A percentile compares a stretch with the other conserved stretches of the same genome.
Evolutionary conservation across 768 basidiomycete species (phyloP).

Genomic region (Agaricus sinodeliciosus): DNA sequence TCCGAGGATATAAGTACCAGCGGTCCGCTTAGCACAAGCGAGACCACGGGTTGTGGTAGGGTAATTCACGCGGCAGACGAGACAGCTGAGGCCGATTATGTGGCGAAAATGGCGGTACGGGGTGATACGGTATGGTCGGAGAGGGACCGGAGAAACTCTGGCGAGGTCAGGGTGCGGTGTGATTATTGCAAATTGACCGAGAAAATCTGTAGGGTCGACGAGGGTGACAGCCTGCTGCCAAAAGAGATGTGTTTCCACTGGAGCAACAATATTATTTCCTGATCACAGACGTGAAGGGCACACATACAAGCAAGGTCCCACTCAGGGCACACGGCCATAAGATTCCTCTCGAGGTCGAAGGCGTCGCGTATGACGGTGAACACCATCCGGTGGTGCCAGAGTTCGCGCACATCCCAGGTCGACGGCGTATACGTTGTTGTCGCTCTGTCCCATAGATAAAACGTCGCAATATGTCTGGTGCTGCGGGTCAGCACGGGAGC

Average conservation of each 20-base stretch:
- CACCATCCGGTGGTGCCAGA: conserved; percentile 58
- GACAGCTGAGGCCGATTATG: conserved; percentile 48
- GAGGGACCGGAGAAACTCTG: conserved; percentile 27
- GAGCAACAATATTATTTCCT: not conserved
- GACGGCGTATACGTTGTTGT: conserved; percentile 39
- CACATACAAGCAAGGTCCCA: conserved; percentile 58
- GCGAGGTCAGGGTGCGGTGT: conserved; percentile 29
- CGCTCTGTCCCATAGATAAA: conserved; percentile 47
- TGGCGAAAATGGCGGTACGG: conserved; percentile 59
- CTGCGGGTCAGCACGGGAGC: conserved; percentile 17
- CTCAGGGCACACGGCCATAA: conserved; percentile 57
- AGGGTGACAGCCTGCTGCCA: conserved; percentile 60
- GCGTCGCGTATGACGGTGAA: conserved; percentile 60
- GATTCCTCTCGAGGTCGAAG: conserved; percentile 43
- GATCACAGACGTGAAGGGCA: not conserved
- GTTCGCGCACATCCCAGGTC: conserved; percentile 39
- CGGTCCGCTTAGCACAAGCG: conserved; percentile 35
- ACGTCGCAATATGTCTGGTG: conserved; percentile 49
- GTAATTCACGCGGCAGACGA: conserved; percentile 63
- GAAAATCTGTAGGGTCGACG: conserved; percentile 56
- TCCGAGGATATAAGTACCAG: conserved; percentile 36
- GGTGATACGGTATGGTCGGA: conserved; percentile 32
- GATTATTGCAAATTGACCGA: conserved; percentile 42
- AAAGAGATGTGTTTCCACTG: conserved; percentile 66
- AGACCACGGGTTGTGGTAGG: conserved; percentile 48